Base-by-base conservation (phyloP, 192 early-diverging fungal species). In the Podila clonocystis region DNA sequence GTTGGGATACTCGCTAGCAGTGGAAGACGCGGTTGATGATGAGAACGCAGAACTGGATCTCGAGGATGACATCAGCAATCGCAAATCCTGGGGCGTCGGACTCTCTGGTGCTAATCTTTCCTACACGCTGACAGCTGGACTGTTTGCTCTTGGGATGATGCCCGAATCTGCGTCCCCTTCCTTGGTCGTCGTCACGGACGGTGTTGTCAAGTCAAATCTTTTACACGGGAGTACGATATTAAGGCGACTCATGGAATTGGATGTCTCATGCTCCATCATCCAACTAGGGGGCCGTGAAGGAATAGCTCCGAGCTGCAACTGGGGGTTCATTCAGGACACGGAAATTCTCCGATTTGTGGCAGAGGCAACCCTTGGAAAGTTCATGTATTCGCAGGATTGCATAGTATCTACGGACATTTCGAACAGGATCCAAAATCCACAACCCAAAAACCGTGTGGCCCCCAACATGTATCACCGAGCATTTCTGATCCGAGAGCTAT, bases 321-420 rank as follows among this genome's bases (percentile, higher is more conserved):
- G 94, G 74, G 94, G 94, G 8, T 91, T 90, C 75, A 88, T 94
- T 13, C 87, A 89, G 67, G 94, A 95, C 67, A 94, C 87, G 58
- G 93, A 95, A 77, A 85, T 91, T 45, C 83, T 94, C 2, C 75
- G 89, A 31, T 94, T 91, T 67, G 70, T 94, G 49, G 88, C 94
- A 0, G 85, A 88, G 9, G 88, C 92, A 8, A 89, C 93, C 7
- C 83, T 84, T 29, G 94, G 94, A 4, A 80, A 84, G 30, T 93
- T 94, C 66, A 83, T 93, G 63, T 94, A 91, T 67, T 89, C 93
- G 24, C 85, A 86, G 58, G 86, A 94, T 49, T 94, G 91, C 62
- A 87, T 82, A 31, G 24, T 64, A 45, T 45, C 41, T 15, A 52
- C 34, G 26, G 73, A 75, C 48, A 26, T 33, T 17, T 41, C 59